Percentiles rank a stretch among this genome's conserved stretches.
phyloP scores from a whole-genome alignment of 2,329 filamentous ascomycete species.

The Didymella pinodella region DNA sequence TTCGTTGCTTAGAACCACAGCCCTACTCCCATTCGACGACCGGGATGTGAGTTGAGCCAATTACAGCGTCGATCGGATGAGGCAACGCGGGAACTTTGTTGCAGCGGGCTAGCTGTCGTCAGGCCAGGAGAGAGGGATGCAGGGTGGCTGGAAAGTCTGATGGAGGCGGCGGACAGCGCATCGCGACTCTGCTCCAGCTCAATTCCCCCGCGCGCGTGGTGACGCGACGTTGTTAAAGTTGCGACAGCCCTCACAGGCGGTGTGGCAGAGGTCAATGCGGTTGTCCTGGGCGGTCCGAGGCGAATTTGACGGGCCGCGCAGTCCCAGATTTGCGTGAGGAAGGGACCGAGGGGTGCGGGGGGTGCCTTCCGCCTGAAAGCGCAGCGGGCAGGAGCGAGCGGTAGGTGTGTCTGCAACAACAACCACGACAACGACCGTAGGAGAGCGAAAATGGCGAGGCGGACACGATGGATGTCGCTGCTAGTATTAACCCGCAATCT shows the following conservation, averaged over 20 bases:
- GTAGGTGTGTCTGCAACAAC: constrained; percentile 14
- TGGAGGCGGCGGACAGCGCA: constrained; percentile 48
- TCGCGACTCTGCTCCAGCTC: constrained; percentile 47
- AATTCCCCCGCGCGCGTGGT: constrained; percentile 38
- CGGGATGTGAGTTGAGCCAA: constrained; percentile 40
- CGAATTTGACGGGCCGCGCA: constrained; percentile 33
- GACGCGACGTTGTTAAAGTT: constrained; percentile 39
- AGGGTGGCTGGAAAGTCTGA: constrained; percentile 44
- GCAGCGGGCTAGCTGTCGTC: constrained; percentile 47
- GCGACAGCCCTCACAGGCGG: constrained; percentile 47
- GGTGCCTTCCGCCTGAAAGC: constrained; percentile 23
- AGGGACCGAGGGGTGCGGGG: constrained; percentile 22
- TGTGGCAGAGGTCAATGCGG: constrained; percentile 51
- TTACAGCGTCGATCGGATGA: constrained; percentile 40
- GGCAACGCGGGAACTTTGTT: constrained; percentile 43
- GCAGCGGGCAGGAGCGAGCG: constrained; percentile 9
- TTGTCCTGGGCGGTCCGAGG: constrained; percentile 42
- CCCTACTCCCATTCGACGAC: constrained; percentile 46
- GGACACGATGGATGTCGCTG: constrained; percentile 35
- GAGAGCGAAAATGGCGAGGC: constrained; percentile 39
- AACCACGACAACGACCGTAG: constrained; percentile 24
- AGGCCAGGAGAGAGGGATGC: constrained; percentile 41
- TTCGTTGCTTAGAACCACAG: constrained; percentile 36
- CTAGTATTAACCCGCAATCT: constrained; percentile 46
- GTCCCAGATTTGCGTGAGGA: constrained; percentile 31